Evolutionary conservation across 2,329 filamentous ascomycete genomes (phyloP).

Genomic region (Metarhizium sp.): DNA sequence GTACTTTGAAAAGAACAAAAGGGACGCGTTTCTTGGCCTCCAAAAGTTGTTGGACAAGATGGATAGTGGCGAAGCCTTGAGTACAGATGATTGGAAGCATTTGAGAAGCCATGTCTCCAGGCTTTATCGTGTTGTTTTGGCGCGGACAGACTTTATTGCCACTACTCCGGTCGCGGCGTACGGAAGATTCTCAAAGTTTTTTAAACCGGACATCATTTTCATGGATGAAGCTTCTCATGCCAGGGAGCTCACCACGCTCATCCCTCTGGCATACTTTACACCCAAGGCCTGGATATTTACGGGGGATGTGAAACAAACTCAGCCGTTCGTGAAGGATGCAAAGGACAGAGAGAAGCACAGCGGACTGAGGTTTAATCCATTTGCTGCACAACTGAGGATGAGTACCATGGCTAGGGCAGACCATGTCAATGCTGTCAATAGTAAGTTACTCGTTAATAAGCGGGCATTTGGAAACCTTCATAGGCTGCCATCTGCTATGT

Average conservation of each 20-base stretch:
- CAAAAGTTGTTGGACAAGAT: constrained; percentile 25
- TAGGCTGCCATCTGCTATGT: constrained; percentile 30
- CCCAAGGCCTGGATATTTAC: constrained; percentile 35
- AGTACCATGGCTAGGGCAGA: constrained; percentile 31
- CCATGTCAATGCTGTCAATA: constrained; percentile 20
- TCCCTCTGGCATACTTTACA: constrained; percentile 32
- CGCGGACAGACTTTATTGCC: constrained; percentile 32
- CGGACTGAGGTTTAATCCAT: constrained; percentile 20
- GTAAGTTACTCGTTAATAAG: constrained; percentile 26
- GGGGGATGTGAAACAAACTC: constrained; percentile 35
- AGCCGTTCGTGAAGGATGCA: constrained; percentile 28
- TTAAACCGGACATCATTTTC: constrained; percentile 76
- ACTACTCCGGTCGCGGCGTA: constrained; percentile 36
- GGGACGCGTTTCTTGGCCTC: constrained; percentile 23
- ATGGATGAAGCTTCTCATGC: constrained; percentile 59
- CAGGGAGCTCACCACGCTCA: constrained; percentile 34
- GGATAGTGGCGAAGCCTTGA: constrained; percentile 16
- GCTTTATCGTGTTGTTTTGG: constrained; percentile 29
- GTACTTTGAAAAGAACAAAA: constrained; percentile 24
- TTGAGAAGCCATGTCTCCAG: constrained; percentile 21
- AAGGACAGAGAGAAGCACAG: constrained; percentile 9
- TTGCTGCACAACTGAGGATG: constrained; percentile 21
- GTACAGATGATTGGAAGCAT: constrained; percentile 17
- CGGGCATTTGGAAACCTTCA: constrained; percentile 28
- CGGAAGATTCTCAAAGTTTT: constrained; percentile 36